Evolutionary conservation across 202 grass and related monocot species (phyloP).

Genomic region (Saccharum hybrid): DNA sequence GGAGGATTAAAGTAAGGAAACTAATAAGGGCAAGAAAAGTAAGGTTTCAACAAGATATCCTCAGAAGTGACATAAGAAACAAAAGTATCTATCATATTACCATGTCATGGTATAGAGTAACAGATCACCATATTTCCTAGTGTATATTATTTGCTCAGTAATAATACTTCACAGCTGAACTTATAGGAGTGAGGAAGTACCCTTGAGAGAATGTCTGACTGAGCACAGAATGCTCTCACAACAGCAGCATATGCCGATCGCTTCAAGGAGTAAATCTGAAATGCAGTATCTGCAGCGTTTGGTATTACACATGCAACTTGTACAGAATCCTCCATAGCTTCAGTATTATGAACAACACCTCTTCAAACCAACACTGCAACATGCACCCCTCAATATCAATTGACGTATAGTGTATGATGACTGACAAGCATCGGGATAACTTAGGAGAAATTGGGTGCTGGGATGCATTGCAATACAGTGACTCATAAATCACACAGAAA

Average conservation of each 20-base stretch:
- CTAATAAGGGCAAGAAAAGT: not conserved
- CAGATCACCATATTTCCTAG: not conserved
- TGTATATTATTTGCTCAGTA: slow-evolving; percentile 7
- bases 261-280: slow-evolving; percentile 63
- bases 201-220: slow-evolving; percentile 62
- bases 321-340: slow-evolving; percentile 29
- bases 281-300: slow-evolving; percentile 52
- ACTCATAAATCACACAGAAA: slow-evolving; percentile 12
- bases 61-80: slow-evolving; percentile 12
- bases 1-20: not conserved
- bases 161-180: slow-evolving; percentile 37
- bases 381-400: slow-evolving; percentile 34
- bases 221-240: slow-evolving; percentile 64
- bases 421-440: not conserved
- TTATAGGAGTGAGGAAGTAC: slow-evolving; percentile 40
- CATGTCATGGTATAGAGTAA: slow-evolving; percentile 11
- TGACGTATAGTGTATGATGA: not conserved
- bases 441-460: not conserved
- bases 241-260: slow-evolving; percentile 63
- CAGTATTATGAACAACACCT: not conserved
- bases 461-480: not conserved
- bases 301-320: not conserved
- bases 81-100: not conserved
- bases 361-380: slow-evolving; percentile 32
- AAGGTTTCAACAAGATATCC: slow-evolving; percentile 15